Evolutionary conservation across 768 basidiomycete genomes (phyloP).

Genomic region (Russula ochroleuca): DNA sequence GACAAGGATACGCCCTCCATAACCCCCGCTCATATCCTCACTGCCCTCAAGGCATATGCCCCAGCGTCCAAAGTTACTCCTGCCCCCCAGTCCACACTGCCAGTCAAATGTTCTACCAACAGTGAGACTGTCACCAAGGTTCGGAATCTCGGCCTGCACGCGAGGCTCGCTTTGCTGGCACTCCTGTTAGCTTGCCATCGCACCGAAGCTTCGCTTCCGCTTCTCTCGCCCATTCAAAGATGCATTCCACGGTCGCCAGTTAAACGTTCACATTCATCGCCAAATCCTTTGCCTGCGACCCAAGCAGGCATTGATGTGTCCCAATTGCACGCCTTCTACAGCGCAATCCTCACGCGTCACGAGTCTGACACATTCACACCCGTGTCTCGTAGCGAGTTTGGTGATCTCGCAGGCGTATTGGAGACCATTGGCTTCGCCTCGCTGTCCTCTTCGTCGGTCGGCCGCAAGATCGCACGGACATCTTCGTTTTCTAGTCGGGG

Average conservation of each 20-base stretch:
- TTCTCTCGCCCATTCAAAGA: conserved; percentile 34
- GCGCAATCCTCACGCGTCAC: conserved; percentile 51
- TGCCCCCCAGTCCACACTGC: conserved; percentile 34
- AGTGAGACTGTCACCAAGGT: conserved; percentile 68
- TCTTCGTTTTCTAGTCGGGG: conserved; percentile 49
- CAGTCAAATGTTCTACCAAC: conserved; percentile 32
- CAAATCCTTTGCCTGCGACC: conserved; percentile 30
- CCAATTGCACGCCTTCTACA: conserved; percentile 63
- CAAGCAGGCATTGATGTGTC: conserved; percentile 50
- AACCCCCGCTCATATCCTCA: conserved; percentile 63
- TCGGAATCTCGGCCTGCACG: conserved; percentile 65
- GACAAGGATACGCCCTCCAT: conserved; percentile 40
- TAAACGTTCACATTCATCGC: conserved; percentile 48
- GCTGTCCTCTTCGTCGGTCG: conserved; percentile 35
- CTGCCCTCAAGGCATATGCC: conserved; percentile 69
- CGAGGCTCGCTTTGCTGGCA: conserved; percentile 62
- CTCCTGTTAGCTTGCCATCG: conserved; percentile 63
- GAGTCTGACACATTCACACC: conserved; percentile 54
- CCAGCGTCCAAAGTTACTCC: conserved; percentile 36
- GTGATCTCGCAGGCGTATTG: conserved; percentile 63
- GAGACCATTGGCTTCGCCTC: conserved; percentile 68
- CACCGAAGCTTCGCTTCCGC: conserved; percentile 50
- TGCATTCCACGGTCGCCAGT: conserved; percentile 40
- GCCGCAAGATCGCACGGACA: conserved; percentile 52
- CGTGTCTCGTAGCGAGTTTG: conserved; percentile 72